A percentile compares a stretch with the other conserved stretches of the same genome.
Conservation (phyloP, 805 yeast species). For the Saccharomycopsis malanga region DNA sequence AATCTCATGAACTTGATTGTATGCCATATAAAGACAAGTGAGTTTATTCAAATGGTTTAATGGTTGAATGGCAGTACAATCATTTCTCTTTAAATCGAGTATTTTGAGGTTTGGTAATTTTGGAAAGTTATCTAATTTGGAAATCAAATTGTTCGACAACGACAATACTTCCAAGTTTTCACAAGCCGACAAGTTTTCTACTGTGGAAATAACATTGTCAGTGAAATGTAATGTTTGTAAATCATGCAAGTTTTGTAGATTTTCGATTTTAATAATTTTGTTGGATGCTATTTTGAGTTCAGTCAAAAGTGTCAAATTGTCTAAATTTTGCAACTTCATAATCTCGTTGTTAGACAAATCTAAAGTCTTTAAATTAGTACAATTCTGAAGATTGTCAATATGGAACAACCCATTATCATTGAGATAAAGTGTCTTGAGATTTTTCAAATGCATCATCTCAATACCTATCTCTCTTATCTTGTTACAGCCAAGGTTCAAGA, state of each 20-base stretch:
- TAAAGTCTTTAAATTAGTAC: constrained; percentile 2
- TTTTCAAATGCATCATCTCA: constrained; percentile 2
- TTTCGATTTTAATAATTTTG: constrained; percentile 11
- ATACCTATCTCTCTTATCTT: constrained; percentile 1
- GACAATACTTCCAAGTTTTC: constrained; percentile 7
- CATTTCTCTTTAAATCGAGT: constrained; percentile 8
- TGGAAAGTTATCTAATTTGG: constrained; percentile 1
- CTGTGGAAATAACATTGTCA: constrained; percentile 13
- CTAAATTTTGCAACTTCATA: constrained; percentile 11
- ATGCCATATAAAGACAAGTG: background rate
- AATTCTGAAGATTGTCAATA: constrained; percentile 3
- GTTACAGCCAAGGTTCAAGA: constrained; percentile 13
- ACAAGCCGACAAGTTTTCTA: constrained; percentile 5
- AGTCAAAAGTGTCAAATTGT: constrained; percentile 1
- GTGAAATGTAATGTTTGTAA: constrained; percentile 6
- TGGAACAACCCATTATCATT: constrained; percentile 8
- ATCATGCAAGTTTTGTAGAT: constrained; percentile 1
- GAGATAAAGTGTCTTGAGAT: constrained; percentile 5
- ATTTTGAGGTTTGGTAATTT: constrained; percentile 3
- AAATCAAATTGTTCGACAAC: constrained; percentile 11
- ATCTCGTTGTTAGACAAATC: constrained; percentile 12
- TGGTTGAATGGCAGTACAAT: background rate
- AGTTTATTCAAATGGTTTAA: constrained; percentile 5
- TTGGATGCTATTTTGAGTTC: constrained; percentile 7
- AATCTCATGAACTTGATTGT: constrained; percentile 7